Conservation (phyloP, 2,329 filamentous ascomycete species). For the Fusarium piperis region DNA sequence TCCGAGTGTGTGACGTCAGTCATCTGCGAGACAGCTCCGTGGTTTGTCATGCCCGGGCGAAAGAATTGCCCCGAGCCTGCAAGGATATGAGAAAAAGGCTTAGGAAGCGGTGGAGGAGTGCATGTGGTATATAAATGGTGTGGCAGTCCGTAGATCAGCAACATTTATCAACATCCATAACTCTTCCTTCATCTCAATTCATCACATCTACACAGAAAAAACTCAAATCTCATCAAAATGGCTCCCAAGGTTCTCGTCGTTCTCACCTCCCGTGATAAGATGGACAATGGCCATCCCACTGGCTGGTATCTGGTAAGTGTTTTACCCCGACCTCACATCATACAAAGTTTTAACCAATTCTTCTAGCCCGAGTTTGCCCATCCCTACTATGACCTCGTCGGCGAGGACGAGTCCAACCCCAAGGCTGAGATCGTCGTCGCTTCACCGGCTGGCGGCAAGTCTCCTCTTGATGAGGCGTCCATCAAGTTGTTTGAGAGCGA, state of each 20-base stretch:
- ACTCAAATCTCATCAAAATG: slow-evolving; percentile 47
- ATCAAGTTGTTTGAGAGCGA: slow-evolving; percentile 66
- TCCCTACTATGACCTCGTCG: slow-evolving; percentile 66
- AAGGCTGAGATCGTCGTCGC: slow-evolving; percentile 66
- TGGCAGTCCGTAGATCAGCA: not conserved
- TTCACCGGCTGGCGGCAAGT: slow-evolving; percentile 69
- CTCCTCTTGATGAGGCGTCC: slow-evolving; percentile 69
- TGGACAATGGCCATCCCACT: slow-evolving; percentile 64
- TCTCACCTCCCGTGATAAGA: slow-evolving; percentile 69
- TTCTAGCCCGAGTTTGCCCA: slow-evolving; percentile 71
- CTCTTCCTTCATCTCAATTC: not conserved
- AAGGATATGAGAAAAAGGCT: not conserved
- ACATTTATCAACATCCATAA: not conserved
- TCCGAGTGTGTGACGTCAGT: slow-evolving; percentile 32
- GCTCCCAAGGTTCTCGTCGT: slow-evolving; percentile 74
- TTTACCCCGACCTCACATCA: not conserved
- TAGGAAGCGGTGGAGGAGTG: slow-evolving; percentile 9
- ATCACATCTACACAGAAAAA: not conserved
- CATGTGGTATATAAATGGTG: slow-evolving; percentile 22
- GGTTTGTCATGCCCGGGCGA: slow-evolving; percentile 31
- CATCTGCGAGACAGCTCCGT: not conserved
- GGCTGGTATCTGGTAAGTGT: slow-evolving; percentile 77
- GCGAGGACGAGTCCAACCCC: slow-evolving; percentile 41
- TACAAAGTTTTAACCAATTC: not conserved
- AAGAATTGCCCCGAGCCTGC: slow-evolving; percentile 24